Percentiles rank a stretch among this genome's conserved stretches.
Conservation (phyloP, 2,329 filamentous ascomycete species). For the Stagonosporopsis cucurbitacearum region DNA sequence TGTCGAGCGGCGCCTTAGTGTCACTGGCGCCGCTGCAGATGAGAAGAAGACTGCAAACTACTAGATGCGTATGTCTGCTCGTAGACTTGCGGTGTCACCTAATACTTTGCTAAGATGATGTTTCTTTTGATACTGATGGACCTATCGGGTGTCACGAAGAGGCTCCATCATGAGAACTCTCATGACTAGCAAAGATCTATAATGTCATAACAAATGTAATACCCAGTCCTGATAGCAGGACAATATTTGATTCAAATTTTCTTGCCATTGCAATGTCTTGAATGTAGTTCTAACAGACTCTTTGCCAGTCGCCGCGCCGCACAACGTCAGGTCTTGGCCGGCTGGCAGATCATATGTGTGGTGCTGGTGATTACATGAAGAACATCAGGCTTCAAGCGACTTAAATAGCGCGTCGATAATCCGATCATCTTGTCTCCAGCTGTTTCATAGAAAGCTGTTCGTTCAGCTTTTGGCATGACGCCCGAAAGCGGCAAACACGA, state of each 20-base stretch:
- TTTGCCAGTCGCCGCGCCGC: no score
- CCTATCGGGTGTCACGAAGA: background rate
- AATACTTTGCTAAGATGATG: background rate
- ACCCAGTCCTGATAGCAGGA: conserved; percentile 8
- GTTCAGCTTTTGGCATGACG: background rate
- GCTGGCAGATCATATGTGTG: no score
- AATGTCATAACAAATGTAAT: conserved; percentile 12
- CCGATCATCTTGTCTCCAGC: background rate
- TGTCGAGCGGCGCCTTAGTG: conserved; percentile 36
- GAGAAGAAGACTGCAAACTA: conserved; percentile 12
- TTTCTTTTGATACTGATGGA: background rate
- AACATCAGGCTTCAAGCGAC: no score
- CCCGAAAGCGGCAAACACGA: conserved; percentile 1
- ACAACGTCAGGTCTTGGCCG: no score
- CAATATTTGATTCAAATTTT: background rate
- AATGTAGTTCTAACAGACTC: no score
- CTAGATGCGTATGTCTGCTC: background rate
- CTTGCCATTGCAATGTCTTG: background rate
- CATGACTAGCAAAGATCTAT: conserved; percentile 2
- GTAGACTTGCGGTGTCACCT: background rate
- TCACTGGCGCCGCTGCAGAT: conserved; percentile 5
- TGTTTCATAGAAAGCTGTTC: background rate
- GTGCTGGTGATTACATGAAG: no score
- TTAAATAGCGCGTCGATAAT: no score
- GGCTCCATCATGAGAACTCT: background rate